Evolutionary conservation across 2,329 filamentous ascomycete genomes (phyloP), one percentile per base, ranked within the genome.

Genomic region (Claviceps citrina): DNA sequence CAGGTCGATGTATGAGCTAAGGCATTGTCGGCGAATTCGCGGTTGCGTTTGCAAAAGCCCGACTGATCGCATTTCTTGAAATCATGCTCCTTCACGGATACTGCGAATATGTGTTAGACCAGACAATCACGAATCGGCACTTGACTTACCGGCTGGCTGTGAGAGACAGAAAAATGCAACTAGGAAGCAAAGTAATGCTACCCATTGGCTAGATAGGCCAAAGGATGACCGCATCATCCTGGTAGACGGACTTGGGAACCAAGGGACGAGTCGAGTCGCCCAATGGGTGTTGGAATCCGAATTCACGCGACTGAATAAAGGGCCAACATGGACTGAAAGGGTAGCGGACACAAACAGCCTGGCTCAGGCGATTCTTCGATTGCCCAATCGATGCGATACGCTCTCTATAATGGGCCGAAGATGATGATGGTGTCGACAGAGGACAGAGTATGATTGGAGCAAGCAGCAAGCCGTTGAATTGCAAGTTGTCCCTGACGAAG

Each of bases 41-140:
- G 78, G 64, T 96, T 96, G 48, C 91, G 83, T 58, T 86, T 91
- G 65, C 91, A 98, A 67, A 98, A 98, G 53, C 91, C 91, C 4
- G 89, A 91, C 58, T 98, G 89, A 49, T 82, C 67, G 66, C 91
- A 98, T 52, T 82, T 94, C 58, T 96, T 98, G 71, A 96, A 98
- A 60, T 93, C 87, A 53, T 94, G 78, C 57, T 94, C 82, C 65
- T 98, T 98, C 39, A 98, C 91, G 52, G 75, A 70, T 48, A 74
- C 86, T 93, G 25, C 8, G 16, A 13, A 6, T 13, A 8, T 26
- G 8, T 15, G 30, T 31, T 5, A 31, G 9, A 25, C 30, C 8
- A 24, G 16, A 16, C 4, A 1, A 16, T 13, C 13, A 37, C 7
- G n/a, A 5, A 32, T 12, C 3, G 2, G 6, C 1, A 24, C 13